phyloP scores from a whole-genome alignment of 2,329 filamentous ascomycete genomes.

The Clarireedia sp. region DNA sequence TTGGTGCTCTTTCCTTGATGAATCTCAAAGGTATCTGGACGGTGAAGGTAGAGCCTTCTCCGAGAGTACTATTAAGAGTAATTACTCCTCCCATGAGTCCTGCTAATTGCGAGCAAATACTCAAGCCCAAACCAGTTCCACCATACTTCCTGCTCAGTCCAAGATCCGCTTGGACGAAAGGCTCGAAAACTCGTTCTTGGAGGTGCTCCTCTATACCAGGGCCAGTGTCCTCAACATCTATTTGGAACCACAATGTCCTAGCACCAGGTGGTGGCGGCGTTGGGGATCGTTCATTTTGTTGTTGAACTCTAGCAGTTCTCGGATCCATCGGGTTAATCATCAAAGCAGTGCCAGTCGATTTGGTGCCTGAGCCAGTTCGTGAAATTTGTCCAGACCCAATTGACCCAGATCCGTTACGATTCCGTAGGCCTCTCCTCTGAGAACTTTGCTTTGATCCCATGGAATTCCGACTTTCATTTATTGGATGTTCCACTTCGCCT shows the following conservation, averaged over 20 bases:
- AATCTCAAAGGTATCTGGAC: constrained; percentile 69
- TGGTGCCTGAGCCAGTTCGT: constrained; percentile 28
- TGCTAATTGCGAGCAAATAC: constrained; percentile 82
- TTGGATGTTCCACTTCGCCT: constrained; percentile 39
- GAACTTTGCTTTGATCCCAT: constrained; percentile 25
- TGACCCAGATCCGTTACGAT: constrained; percentile 24
- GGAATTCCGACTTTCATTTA: constrained; percentile 19
- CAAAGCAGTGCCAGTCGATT: constrained; percentile 43
- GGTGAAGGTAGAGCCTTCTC: constrained; percentile 71
- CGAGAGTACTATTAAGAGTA: constrained; percentile 60
- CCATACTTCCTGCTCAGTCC: constrained; percentile 85
- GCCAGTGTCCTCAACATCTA: constrained; percentile 81
- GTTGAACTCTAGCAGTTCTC: constrained; percentile 26
- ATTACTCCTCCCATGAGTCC: constrained; percentile 76
- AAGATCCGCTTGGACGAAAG: constrained; percentile 88
- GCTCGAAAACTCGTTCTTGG: constrained; percentile 81
- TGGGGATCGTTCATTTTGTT: constrained; percentile 46
- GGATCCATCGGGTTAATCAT: constrained; percentile 54
- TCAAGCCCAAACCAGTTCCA: constrained; percentile 79
- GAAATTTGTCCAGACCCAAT: constrained; percentile 35
- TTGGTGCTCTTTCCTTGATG: constrained; percentile 12
- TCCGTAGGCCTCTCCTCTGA: constrained; percentile 13
- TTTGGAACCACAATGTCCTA: constrained; percentile 69
- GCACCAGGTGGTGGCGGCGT: constrained; percentile 54
- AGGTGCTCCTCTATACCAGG: constrained; percentile 74